Evolutionary conservation across 176 grass and related monocot genomes (phyloP).

Genomic region (Stipa capillata): DNA sequence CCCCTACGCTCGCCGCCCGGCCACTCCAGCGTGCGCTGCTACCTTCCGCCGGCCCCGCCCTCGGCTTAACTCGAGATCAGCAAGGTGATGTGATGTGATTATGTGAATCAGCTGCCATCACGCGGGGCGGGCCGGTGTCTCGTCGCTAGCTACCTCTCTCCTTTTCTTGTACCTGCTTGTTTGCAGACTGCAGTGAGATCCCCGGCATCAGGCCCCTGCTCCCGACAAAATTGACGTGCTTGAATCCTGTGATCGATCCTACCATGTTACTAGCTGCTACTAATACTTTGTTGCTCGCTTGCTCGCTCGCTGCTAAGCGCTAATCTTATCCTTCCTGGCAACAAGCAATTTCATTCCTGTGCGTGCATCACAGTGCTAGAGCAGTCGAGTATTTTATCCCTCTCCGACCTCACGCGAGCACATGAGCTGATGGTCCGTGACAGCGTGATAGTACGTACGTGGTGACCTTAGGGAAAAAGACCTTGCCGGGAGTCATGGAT

Average conservation of each 20-base stretch:
- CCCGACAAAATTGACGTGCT: background rate
- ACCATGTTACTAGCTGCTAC: no score
- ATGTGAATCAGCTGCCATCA: background rate
- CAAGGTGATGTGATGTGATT: background rate
- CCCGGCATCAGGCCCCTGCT: background rate
- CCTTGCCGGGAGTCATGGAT: background rate
- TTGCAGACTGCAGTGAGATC: background rate
- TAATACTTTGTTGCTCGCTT: background rate
- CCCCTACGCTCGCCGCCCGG: background rate
- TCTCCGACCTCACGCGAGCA: background rate
- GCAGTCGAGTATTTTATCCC: background rate
- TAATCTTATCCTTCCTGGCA: background rate
- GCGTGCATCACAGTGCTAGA: background rate
- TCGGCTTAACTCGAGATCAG: no score
- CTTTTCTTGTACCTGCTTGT: no score
- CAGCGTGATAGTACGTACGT: background rate
- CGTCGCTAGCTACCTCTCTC: background rate
- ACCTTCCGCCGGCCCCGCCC: background rate
- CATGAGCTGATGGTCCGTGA: background rate
- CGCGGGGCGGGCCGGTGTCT: background rate
- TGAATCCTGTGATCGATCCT: no score
- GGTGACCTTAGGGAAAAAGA: conserved; percentile 10
- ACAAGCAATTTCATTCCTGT: no score
- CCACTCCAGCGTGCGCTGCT: background rate
- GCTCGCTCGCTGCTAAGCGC: background rate